A percentile compares a stretch with the other conserved stretches of the same genome.
These are phyloP conservation scores for Fusarium sp. DNA, from an alignment of 2,329 filamentous ascomycete genomes.

Conservation along the genomic window DNA sequence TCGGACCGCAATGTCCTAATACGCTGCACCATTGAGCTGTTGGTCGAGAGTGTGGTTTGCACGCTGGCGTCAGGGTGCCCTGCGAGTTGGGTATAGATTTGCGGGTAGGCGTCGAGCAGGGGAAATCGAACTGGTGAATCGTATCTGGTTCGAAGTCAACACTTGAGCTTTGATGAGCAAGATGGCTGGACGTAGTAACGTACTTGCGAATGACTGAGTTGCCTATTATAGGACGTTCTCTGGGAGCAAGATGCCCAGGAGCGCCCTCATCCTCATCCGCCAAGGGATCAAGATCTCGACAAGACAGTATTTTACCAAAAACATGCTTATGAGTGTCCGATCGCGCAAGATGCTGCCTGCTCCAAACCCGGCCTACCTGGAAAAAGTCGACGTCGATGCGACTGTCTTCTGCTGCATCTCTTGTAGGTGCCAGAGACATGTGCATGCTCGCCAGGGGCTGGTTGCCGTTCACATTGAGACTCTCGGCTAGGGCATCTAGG, in stretches of 20 bases:
- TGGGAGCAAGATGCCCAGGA: slow-evolving; percentile 1
- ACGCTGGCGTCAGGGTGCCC: slow-evolving; percentile 52
- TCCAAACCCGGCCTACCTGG: slow-evolving; percentile 38
- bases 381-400: slow-evolving; percentile 48
- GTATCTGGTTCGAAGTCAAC: slow-evolving; percentile 49
- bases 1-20: slow-evolving; percentile 73
- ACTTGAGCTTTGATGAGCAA: too few species aligned
- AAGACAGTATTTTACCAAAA: slow-evolving; percentile 44
- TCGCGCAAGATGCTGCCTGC: slow-evolving; percentile 16
- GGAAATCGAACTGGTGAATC: slow-evolving; percentile 72
- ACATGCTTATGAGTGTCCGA: slow-evolving; percentile 36
- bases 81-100: slow-evolving; percentile 67
- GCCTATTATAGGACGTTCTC: slow-evolving; percentile 40
- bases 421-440: slow-evolving; percentile 63
- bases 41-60: slow-evolving; percentile 73
- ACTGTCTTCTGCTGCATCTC: slow-evolving; percentile 43
- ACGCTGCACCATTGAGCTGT: slow-evolving; percentile 74
- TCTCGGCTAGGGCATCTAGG: slow-evolving; percentile 70
- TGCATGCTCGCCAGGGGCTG: slow-evolving; percentile 80
- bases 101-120: slow-evolving; percentile 83
- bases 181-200: not conserved
- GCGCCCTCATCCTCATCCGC: slow-evolving; percentile 8
- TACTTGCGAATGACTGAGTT: slow-evolving; percentile 45
- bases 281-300: slow-evolving; percentile 33
- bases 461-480: slow-evolving; percentile 78